Conservation (phyloP, 441 rosid genomes). For the Adansonia grandidieri region DNA sequence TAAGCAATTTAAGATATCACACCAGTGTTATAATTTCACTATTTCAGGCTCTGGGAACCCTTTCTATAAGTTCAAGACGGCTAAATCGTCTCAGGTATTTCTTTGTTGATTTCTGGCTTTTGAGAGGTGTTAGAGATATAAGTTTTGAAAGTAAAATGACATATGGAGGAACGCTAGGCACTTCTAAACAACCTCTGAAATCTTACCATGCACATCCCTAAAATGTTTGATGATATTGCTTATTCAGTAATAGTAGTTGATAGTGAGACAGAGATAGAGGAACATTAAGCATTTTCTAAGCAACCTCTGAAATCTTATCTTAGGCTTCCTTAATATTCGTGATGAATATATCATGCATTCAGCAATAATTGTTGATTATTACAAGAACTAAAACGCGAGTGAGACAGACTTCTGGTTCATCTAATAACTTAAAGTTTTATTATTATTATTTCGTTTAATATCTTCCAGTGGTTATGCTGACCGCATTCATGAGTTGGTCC, state of each 20-base stretch:
- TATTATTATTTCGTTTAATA: slow-evolving; percentile 26
- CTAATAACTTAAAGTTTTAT: not conserved
- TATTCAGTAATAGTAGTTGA: not conserved
- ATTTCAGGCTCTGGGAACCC: slow-evolving; percentile 93
- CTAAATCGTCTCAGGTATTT: slow-evolving; percentile 95
- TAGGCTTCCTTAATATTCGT: not conserved
- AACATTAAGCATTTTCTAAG: slow-evolving; percentile 1
- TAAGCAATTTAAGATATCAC: slow-evolving; percentile 99
- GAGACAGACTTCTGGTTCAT: not conserved
- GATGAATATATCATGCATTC: not conserved
- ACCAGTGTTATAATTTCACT: slow-evolving; percentile 93
- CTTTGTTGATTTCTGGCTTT: slow-evolving; percentile 16
- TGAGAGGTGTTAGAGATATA: not conserved
- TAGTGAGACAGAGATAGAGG: not conserved
- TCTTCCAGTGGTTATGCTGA: slow-evolving; percentile 93
- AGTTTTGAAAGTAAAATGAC: not conserved
- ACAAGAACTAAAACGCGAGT: not conserved
- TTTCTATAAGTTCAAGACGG: slow-evolving; percentile 92
- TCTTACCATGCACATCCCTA: no score
- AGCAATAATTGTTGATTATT: slow-evolving; percentile 12
- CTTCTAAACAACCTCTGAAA: not conserved
- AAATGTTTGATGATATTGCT: no score
- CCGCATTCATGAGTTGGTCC: slow-evolving; percentile 92
- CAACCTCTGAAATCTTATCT: not conserved
- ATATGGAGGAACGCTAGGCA: no score